Percentiles rank a stretch among this genome's conserved stretches.
Evolutionary conservation across 2,329 filamentous ascomycete species (phyloP).

Genomic region (Verticillium zaregamsianum): DNA sequence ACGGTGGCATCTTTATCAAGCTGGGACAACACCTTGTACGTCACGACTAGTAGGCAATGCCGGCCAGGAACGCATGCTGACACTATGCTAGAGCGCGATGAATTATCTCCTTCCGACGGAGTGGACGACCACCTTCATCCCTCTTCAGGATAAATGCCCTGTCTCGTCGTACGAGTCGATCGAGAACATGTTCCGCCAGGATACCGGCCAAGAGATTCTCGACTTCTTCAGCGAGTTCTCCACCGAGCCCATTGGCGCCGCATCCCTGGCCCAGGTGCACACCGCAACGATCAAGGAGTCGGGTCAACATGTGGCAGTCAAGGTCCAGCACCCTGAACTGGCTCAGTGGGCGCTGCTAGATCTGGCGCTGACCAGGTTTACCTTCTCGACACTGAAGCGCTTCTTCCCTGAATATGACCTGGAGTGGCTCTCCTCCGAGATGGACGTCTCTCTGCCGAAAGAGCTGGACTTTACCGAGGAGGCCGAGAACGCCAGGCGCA

Average conservation of each 20-base stretch:
- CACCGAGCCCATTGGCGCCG: conserved; percentile 77
- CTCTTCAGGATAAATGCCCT: conserved; percentile 91
- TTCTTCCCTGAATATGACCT: conserved; percentile 98
- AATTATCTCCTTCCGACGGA: conserved; percentile 87
- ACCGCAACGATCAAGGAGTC: conserved; percentile 77
- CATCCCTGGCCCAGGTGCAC: conserved; percentile 92
- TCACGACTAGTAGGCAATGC: background rate
- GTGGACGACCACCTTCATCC: conserved; percentile 95
- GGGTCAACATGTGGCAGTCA: conserved; percentile 87
- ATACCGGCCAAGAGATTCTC: conserved; percentile 74
- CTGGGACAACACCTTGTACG: conserved; percentile 83
- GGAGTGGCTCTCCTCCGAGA: conserved; percentile 90
- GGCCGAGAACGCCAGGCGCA: conserved; percentile 75
- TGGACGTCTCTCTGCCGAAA: conserved; percentile 84
- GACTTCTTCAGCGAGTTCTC: conserved; percentile 88
- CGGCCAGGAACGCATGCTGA: conserved; percentile 12
- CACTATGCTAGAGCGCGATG: conserved; percentile 69
- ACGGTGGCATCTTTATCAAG: conserved; percentile 98
- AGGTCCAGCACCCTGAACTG: conserved; percentile 88
- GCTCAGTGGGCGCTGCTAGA: conserved; percentile 90
- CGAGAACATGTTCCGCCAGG: conserved; percentile 76
- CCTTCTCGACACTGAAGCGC: conserved; percentile 81
- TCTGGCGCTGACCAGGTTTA: conserved; percentile 79
- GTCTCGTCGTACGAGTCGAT: conserved; percentile 87
- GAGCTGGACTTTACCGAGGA: conserved; percentile 89